Percentiles rank a stretch among this genome's conserved stretches.
Evolutionary conservation across 768 basidiomycete genomes (phyloP).

Genomic region (Tubosaeta sp.): DNA sequence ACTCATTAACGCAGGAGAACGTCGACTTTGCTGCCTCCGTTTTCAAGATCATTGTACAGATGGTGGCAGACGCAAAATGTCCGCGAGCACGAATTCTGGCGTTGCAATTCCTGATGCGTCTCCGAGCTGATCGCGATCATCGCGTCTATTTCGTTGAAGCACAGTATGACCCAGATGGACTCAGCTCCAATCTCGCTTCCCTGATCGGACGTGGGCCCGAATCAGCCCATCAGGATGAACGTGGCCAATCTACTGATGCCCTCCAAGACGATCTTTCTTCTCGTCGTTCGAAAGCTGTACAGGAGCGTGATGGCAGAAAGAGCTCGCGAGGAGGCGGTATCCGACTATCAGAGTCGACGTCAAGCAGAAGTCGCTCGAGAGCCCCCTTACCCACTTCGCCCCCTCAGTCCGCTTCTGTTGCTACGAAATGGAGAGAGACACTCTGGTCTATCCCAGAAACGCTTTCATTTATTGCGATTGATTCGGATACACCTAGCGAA

Average conservation of each 20-base stretch:
- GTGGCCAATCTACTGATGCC: constrained; percentile 18
- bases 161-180: constrained; percentile 53
- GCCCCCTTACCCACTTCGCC: constrained; percentile 34
- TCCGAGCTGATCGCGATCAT: constrained; percentile 89
- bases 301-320: constrained; percentile 50
- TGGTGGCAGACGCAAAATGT: constrained; percentile 45
- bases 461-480: constrained; percentile 51
- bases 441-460: constrained; percentile 71
- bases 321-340: constrained; percentile 50
- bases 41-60: constrained; percentile 47
- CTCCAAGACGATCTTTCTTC: constrained; percentile 26
- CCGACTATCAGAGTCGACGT: constrained; percentile 40
- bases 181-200: constrained; percentile 54
- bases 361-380: constrained; percentile 63
- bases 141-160: constrained; percentile 64
- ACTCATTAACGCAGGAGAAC: constrained; percentile 44
- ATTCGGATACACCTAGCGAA: constrained; percentile 63
- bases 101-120: constrained; percentile 82
- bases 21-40: constrained; percentile 51
- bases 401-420: constrained; percentile 19
- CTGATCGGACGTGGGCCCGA: constrained; percentile 54
- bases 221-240: constrained; percentile 26
- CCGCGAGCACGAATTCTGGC: constrained; percentile 62
- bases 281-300: constrained; percentile 46
- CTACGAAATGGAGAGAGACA: constrained; percentile 39